Percentiles rank a stretch among this genome's conserved stretches.
phyloP scores from a whole-genome alignment of 75 land plant species.

The Ceratopteris richardii region DNA sequence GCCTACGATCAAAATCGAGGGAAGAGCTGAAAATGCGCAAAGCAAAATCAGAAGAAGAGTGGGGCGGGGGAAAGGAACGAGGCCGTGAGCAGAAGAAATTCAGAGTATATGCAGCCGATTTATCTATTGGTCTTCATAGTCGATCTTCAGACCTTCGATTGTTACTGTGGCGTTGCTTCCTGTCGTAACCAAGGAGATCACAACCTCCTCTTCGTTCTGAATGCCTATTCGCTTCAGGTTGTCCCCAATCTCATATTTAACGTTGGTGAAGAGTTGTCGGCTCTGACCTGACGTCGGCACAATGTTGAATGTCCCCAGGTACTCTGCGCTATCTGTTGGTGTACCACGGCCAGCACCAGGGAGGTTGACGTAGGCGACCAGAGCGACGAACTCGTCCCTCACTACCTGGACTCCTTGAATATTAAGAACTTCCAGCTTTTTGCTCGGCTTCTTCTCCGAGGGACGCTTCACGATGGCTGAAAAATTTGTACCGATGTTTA shows the following conservation, averaged over 20 bases:
- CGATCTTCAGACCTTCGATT: neutral
- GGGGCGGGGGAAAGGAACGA: no score
- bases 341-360: slow-evolving; percentile 12
- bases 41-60: no score
- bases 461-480: no score
- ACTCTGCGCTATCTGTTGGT: slow-evolving; percentile 5
- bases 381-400: neutral
- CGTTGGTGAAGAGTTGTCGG: neutral
- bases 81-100: no score
- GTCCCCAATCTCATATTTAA: neutral
- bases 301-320: slow-evolving; percentile 16
- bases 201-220: neutral
- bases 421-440: slow-evolving; percentile 37
- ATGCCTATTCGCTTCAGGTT: neutral
- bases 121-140: no score
- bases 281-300: slow-evolving; percentile 6
- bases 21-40: no score
- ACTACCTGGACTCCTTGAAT: slow-evolving; percentile 18
- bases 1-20: no score
- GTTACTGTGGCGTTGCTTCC: neutral
- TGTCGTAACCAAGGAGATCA: neutral
- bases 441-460: no score
- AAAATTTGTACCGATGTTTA: no score
- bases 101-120: no score
- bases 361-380: slow-evolving; percentile 25